Base-by-base conservation (phyloP, 495 filamentous ascomycete genomes). In the Pyrenula massariospora region DNA sequence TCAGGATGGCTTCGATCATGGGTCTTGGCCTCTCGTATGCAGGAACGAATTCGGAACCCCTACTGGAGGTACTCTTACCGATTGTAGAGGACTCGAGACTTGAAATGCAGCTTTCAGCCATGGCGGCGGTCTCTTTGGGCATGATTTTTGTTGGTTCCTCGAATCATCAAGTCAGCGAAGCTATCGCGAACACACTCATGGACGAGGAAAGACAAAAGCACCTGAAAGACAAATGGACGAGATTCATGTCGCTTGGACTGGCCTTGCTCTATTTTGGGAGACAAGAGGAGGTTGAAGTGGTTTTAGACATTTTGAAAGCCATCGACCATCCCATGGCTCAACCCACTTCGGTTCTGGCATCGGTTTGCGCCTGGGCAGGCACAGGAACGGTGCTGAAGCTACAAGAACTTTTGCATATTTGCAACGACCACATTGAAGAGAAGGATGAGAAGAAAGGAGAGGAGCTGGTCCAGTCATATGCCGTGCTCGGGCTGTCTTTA, bases 341-440 rank as follows among this genome's bases (percentile, higher is more conserved):
- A 70, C 85, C 91, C 11, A 92, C 91, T 8, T 80, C 85, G 2
- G 89, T 96, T 3, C 82, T 99, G 51, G 89, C 89, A 19, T 91
- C 94, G 57, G 93, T 96, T 50, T 97, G 94, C 63, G 92, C 93
- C 24, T 99, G 91, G 88, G 94, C 93, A 31, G 93, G 93, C 48
- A 97, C 93, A 36, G 93, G 94, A 36, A 92, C 92, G 5, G 93
- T 99, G 21, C 76, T 97, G 54, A 97, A 96, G 77, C 78, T 96
- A 57, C 93, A 99, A 69, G 91, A 96, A 64, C 79, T 99, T 50
- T 80, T 99, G 22, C 90, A 96, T 67, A 89, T 96, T 64, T 97
- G 94, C 76, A 96, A 96, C 65, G 91, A 97, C 65, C 88, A 96
- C 61, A 89, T 96, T 59, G 94, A 97, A 61, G 90, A 94, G 25